Base-by-base conservation (phyloP, 345 rosid genomes). In the Balakata baccata region DNA sequence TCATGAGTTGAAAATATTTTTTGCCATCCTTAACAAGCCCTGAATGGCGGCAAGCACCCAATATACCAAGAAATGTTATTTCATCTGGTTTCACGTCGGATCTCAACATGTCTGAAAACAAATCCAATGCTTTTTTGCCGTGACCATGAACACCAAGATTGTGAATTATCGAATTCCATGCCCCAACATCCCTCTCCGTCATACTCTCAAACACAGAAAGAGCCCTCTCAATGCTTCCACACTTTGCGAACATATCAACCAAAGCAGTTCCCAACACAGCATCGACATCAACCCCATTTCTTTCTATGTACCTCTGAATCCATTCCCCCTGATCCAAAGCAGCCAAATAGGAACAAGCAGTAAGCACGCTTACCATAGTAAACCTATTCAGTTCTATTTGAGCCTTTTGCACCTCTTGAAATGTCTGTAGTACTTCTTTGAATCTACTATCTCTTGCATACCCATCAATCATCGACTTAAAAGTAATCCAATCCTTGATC, bases 21-120 rank as follows among this genome's bases (percentile, higher is more conserved):
- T 64, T 78, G 56, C 88, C 87, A 59, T 83, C 87, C 20, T 84
- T 68, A 57, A 87, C 74, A 75, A 89, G 82, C 18, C 88, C 85
- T 11, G 86, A 80, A 83, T 81, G 86, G 65, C 84, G 84, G 60
- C 92, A 89, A 2, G 89, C 89, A n/a, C 89, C 81, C 4, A 89
- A 69, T 74, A 85, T 54, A 57, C 76, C 65, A 25, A 83, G 51
- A 70, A 79, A 87, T 1, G 87, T 87, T 34, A 81, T 79, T 56
- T 74, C 74, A 34, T 85, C 79, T 43, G 88, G 89, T 69, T 68
- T 64, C 79, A 80, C 68, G 66, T 85, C 85, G 77, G 83, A 76
- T 12, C 18, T 69, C 34, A 82, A 81, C 91, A 87, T 89, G 84
- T 87, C 84, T 0, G 80, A 84, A 74, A 87, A 87, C 62, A 77